A percentile compares a stretch with the other conserved stretches of the same genome.
phyloP scores from a whole-genome alignment of 352 stramenopile genomes.

The Globisporangium sylvaticum region DNA sequence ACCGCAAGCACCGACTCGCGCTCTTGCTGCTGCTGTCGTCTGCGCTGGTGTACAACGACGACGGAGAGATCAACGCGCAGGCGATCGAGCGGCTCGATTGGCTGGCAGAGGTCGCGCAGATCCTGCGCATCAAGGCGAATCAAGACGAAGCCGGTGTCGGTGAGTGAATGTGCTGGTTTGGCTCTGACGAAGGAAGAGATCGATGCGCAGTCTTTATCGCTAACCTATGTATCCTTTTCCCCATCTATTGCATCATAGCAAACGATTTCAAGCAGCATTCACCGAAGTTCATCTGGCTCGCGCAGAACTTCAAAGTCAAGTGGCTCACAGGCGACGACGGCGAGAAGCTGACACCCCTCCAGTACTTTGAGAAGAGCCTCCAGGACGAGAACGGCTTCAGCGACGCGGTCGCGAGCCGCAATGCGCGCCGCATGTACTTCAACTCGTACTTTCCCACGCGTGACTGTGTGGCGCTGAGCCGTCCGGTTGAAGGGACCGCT shows the following conservation, averaged over 20 bases:
- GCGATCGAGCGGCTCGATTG: conserved; percentile 47
- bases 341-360: conserved; percentile 35
- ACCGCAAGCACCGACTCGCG: conserved; percentile 17
- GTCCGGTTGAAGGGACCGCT: conserved; percentile 35
- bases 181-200: no score
- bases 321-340: conserved; percentile 45
- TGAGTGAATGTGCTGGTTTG: conserved; percentile 14
- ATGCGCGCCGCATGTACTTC: conserved; percentile 59
- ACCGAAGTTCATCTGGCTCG: conserved; percentile 60
- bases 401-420: conserved; percentile 44
- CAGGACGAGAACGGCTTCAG: conserved; percentile 51
- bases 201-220: neutral
- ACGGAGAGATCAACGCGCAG: conserved; percentile 43
- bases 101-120: conserved; percentile 31
- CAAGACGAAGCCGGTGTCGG: conserved; percentile 59
- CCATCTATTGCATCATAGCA: conserved; percentile 7
- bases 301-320: conserved; percentile 66
- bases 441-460: conserved; percentile 38
- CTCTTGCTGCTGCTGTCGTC: conserved; percentile 62
- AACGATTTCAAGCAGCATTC: conserved; percentile 45
- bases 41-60: conserved; percentile 50
- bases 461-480: conserved; percentile 47
- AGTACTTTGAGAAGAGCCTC: conserved; percentile 53
- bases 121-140: conserved; percentile 46
- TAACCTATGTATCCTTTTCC: neutral